These are phyloP conservation scores for Sordariomycetes sp. DNA, from an alignment of 2,329 filamentous ascomycete genomes.

Conservation along the genomic window DNA sequence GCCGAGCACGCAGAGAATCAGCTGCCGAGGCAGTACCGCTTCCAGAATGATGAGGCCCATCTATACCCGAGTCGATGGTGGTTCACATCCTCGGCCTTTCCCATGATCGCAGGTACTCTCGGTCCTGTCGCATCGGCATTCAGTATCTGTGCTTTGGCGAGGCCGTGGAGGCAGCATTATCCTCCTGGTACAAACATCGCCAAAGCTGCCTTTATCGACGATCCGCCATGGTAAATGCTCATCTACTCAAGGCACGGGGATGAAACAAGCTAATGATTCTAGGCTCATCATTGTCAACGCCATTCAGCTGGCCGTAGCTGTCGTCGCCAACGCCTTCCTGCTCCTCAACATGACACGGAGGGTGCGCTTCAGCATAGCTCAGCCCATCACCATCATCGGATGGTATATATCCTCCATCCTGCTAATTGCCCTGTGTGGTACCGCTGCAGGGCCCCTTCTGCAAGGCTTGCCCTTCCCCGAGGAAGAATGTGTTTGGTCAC, in stretches of 20 bases:
- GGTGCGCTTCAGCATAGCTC: conserved; percentile 70
- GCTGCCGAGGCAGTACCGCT: conserved; percentile 14
- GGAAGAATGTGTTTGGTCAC: conserved; percentile 44
- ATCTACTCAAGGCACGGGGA: no score
- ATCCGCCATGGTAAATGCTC: conserved; percentile 61
- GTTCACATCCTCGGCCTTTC: conserved; percentile 57
- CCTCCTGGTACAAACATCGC: conserved; percentile 35
- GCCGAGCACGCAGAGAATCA: conserved; percentile 16
- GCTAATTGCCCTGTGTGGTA: conserved; percentile 56
- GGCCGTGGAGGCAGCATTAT: conserved; percentile 61
- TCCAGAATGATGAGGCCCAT: conserved; percentile 29
- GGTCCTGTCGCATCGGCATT: conserved; percentile 83
- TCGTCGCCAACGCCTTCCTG: conserved; percentile 72
- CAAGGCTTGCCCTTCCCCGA: conserved; percentile 12
- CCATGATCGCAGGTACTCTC: conserved; percentile 73
- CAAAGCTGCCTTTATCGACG: conserved; percentile 43
- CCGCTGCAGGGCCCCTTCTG: conserved; percentile 50
- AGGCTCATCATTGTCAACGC: conserved; percentile 70
- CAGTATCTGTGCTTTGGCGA: conserved; percentile 78
- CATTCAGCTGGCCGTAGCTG: conserved; percentile 64
- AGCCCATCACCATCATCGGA: conserved; percentile 73
- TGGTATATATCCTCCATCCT: conserved; percentile 63
- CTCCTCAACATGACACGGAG: conserved; percentile 79
- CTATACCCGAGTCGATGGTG: conserved; percentile 49
- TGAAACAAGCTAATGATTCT: background rate